Conservation (phyloP, 2,329 filamentous ascomycete species). For the Aspergillus fumigatiaffinis region DNA sequence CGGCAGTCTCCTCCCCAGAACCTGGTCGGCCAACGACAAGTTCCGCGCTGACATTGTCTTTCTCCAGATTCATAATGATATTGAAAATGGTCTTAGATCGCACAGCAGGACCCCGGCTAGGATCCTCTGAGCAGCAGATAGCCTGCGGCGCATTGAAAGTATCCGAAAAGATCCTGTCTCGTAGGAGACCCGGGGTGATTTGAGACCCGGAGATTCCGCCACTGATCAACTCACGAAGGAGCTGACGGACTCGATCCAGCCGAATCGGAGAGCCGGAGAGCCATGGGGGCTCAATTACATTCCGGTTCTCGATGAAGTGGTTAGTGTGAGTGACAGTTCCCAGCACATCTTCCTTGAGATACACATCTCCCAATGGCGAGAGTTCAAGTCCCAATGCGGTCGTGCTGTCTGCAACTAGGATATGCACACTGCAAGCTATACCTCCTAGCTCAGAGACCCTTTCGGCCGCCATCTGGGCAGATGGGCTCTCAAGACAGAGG, state of each 20-base stretch:
- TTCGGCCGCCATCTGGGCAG: conserved; percentile 44
- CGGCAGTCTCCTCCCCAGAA: conserved; percentile 23
- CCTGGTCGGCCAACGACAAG: conserved; percentile 31
- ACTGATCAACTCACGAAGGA: conserved; percentile 22
- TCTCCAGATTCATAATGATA: conserved; percentile 33
- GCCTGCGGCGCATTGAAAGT: conserved; percentile 32
- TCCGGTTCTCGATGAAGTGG: conserved; percentile 37
- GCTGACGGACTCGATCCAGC: conserved; percentile 21
- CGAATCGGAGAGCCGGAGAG: conserved; percentile 31
- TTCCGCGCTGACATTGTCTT: conserved; percentile 24
- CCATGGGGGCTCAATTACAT: conserved; percentile 32
- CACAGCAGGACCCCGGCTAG: conserved; percentile 20
- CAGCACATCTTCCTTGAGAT: conserved; percentile 32
- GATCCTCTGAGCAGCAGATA: conserved; percentile 34
- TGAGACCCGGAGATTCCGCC: conserved; percentile 17
- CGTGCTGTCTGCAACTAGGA: conserved; percentile 49
- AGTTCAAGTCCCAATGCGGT: conserved; percentile 25
- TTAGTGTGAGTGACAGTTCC: conserved; percentile 44
- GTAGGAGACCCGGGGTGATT: conserved; percentile 21
- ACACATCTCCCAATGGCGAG: conserved; percentile 26
- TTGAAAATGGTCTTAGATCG: conserved; percentile 35
- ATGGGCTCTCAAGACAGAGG: conserved; percentile 50
- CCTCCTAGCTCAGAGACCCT: conserved; percentile 46
- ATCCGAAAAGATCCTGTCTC: conserved; percentile 35
- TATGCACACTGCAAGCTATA: conserved; percentile 54